Evolutionary conservation across 2,329 filamentous ascomycete species (phyloP).

Genomic region (Paramyrothecium sp.): DNA sequence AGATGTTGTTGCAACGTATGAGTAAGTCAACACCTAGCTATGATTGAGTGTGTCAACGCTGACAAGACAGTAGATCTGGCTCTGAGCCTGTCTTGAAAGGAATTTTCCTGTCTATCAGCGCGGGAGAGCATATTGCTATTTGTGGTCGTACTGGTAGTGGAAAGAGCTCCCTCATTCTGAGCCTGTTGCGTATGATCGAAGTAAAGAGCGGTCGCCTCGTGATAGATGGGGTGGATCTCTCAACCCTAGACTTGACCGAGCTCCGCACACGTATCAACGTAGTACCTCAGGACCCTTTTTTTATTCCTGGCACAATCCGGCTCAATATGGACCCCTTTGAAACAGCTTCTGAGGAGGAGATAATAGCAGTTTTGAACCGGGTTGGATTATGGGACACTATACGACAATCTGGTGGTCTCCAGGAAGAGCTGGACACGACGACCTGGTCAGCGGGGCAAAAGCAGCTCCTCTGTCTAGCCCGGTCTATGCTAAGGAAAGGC

Average conservation of each 20-base stretch:
- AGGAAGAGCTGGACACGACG: conserved; percentile 30
- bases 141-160: conserved; percentile 51
- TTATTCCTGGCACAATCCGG: conserved; percentile 44
- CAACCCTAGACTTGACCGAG: conserved; percentile 36
- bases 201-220: conserved; percentile 32
- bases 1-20: conserved; percentile 24
- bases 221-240: conserved; percentile 42
- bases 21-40: not conserved
- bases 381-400: conserved; percentile 41
- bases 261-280: conserved; percentile 43
- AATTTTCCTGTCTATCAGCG: conserved; percentile 18
- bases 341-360: conserved; percentile 27
- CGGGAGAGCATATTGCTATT: conserved; percentile 49
- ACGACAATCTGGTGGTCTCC: conserved; percentile 34
- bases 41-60: not conserved
- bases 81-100: conserved; percentile 12
- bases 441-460: conserved; percentile 43
- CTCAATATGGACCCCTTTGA: conserved; percentile 44
- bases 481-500: conserved; percentile 39
- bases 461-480: conserved; percentile 49
- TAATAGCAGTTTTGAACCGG: conserved; percentile 38
- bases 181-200: conserved; percentile 48
- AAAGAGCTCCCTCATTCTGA: conserved; percentile 47
- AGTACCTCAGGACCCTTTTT: conserved; percentile 49
- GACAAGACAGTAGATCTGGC: conserved; percentile 3